phyloP scores from a whole-genome alignment of 257 asterid species.

The Voacanga thouarsii region DNA sequence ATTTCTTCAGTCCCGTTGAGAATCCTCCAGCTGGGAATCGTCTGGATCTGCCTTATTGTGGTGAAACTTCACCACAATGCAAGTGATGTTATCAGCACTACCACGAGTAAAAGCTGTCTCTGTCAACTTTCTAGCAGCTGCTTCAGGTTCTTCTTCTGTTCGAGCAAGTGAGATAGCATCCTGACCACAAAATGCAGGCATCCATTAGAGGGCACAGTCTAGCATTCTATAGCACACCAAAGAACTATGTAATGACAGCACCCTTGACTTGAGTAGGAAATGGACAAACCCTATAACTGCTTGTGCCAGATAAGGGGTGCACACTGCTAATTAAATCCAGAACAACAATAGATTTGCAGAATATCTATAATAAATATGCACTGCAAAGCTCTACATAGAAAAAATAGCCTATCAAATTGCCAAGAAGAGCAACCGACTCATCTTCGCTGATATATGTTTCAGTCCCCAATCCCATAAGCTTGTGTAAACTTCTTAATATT shows the following conservation, averaged over 20 bases:
- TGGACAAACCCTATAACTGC: background rate
- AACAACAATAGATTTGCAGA: background rate
- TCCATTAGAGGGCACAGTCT: background rate
- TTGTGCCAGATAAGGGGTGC: background rate
- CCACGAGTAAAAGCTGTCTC: conserved; percentile 94
- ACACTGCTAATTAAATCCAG: background rate
- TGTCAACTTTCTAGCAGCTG: conserved; percentile 87
- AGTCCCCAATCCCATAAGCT: background rate
- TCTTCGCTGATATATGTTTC: background rate
- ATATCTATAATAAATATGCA: background rate
- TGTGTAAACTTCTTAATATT: background rate
- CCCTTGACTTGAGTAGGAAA: background rate
- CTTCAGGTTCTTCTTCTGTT: conserved; percentile 76
- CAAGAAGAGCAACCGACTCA: background rate
- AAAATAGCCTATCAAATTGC: background rate
- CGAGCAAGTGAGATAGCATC: conserved; percentile 84
- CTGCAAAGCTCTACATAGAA: background rate
- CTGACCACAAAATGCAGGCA: conserved; percentile 31
- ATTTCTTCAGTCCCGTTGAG: conserved; percentile 30
- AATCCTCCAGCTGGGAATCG: conserved; percentile 34
- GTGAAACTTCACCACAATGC: conserved; percentile 88
- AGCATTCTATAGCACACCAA: background rate
- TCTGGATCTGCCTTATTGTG: conserved; percentile 35
- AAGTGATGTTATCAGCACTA: conserved; percentile 95
- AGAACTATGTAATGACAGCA: background rate